Percentiles rank a stretch among this genome's conserved stretches.
phyloP scores from a whole-genome alignment of 257 asterid genomes.

The Forsythia viridissima region DNA sequence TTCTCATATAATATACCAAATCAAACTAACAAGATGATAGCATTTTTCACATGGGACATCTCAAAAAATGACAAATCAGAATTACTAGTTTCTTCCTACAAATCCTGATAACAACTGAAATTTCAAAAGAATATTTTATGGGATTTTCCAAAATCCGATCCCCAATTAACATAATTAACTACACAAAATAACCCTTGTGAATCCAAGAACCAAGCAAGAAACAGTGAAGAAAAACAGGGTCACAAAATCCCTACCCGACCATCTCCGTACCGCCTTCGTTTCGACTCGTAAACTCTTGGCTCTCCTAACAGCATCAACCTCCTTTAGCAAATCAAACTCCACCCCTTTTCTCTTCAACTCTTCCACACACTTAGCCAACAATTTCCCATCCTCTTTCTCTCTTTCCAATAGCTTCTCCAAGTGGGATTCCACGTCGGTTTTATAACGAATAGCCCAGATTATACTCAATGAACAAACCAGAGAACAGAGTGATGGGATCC shows the following conservation, averaged over 20 bases:
- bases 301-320: conserved; percentile 86
- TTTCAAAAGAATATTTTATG: not conserved
- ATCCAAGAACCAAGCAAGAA: conserved; percentile 62
- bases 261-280: conserved; percentile 50
- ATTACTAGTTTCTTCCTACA: not conserved
- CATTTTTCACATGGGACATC: not conserved
- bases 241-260: conserved; percentile 79
- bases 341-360: conserved; percentile 82
- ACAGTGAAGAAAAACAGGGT: conserved; percentile 67
- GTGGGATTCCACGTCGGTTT: conserved; percentile 57
- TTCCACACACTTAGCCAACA: conserved; percentile 72
- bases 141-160: not conserved
- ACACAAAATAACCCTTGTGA: conserved; percentile 66
- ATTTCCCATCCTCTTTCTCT: conserved; percentile 74
- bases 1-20: too few relatives aligned
- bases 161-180: conserved; percentile 15
- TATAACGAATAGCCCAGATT: conserved; percentile 69
- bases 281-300: conserved; percentile 91
- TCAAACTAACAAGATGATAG: not conserved
- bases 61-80: not conserved
- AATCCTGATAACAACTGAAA: not conserved
- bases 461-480: conserved; percentile 52
- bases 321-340: conserved; percentile 85
- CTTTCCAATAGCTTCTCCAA: conserved; percentile 73
- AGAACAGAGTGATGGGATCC: conserved; percentile 67